These are phyloP conservation scores for Austropuccinia psidii DNA, from an alignment of 1,284 basidiomycete genomes.

Conservation along the genomic window DNA sequence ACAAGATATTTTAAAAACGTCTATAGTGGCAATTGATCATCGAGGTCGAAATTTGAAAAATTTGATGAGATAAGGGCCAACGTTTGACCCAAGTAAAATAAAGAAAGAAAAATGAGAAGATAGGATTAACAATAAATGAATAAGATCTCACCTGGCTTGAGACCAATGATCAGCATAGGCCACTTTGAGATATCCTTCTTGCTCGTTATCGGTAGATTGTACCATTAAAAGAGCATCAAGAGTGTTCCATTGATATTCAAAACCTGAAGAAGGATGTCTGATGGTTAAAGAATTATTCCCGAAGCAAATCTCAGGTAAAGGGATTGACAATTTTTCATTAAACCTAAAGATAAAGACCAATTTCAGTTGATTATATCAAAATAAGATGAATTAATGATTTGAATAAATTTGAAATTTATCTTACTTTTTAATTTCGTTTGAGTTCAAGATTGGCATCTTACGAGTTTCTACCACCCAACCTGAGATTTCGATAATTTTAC, in stretches of 20 bases:
- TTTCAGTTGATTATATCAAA: conserved; percentile 56
- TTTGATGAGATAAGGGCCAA: no score
- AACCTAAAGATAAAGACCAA: conserved; percentile 62
- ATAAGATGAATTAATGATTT: background rate
- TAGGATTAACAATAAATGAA: no score
- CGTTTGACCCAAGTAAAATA: no score
- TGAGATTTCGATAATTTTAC: conserved; percentile 45
- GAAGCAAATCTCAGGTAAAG: conserved; percentile 95
- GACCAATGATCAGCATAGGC: conserved; percentile 91
- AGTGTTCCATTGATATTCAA: conserved; percentile 63
- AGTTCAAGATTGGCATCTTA: conserved; percentile 51
- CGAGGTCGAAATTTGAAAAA: no score
- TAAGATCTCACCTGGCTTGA: conserved; percentile 67
- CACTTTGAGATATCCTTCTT: conserved; percentile 85
- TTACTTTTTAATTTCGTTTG: conserved; percentile 51
- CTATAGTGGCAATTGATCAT: conserved; percentile 15
- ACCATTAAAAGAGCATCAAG: conserved; percentile 65
- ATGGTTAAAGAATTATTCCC: conserved; percentile 72
- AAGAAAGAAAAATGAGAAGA: no score
- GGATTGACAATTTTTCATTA: conserved; percentile 64
- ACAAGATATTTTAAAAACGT: background rate
- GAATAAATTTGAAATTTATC: background rate
- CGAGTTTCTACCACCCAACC: conserved; percentile 48
- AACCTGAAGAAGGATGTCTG: conserved; percentile 54
- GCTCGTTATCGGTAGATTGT: conserved; percentile 62